These are phyloP conservation scores for Jamesozyma spencerorum DNA, from an alignment of 805 yeast genomes.

Conservation along the genomic window DNA sequence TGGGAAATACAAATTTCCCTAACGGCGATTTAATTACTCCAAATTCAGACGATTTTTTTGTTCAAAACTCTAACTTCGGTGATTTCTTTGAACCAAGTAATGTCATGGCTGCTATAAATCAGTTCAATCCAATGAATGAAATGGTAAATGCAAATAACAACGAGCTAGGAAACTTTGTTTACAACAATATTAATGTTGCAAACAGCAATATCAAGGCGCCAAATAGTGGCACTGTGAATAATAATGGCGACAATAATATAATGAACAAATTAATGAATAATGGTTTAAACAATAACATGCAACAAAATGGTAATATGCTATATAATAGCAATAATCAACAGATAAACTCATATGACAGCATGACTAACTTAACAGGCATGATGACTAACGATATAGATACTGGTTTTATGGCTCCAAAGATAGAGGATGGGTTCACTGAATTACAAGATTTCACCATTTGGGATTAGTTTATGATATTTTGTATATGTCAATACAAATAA, in stretches of 20 bases:
- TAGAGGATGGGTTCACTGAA: slow-evolving; percentile 23
- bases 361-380: background rate
- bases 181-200: background rate
- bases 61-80: slow-evolving; percentile 25
- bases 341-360: background rate
- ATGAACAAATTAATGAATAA: slow-evolving; percentile 1
- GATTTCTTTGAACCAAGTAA: slow-evolving; percentile 27
- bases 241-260: background rate
- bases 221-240: background rate
- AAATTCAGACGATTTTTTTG: slow-evolving; percentile 30
- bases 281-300: background rate
- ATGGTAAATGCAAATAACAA: background rate
- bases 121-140: slow-evolving; percentile 4
- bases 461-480: slow-evolving; percentile 14
- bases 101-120: slow-evolving; percentile 21
- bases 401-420: slow-evolving; percentile 8
- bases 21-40: slow-evolving; percentile 13
- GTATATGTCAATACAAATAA: background rate
- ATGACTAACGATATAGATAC: slow-evolving; percentile 1
- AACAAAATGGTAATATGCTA: background rate
- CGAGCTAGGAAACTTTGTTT: slow-evolving; percentile 1
- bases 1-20: background rate
- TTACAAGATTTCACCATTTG: slow-evolving; percentile 26
- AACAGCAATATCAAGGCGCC: background rate
- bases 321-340: background rate